Percentiles rank a stretch among this genome's conserved stretches.
Evolutionary conservation across 2,329 filamentous ascomycete genomes (phyloP).

Genomic region (Rhinocladiella mackenziei): DNA sequence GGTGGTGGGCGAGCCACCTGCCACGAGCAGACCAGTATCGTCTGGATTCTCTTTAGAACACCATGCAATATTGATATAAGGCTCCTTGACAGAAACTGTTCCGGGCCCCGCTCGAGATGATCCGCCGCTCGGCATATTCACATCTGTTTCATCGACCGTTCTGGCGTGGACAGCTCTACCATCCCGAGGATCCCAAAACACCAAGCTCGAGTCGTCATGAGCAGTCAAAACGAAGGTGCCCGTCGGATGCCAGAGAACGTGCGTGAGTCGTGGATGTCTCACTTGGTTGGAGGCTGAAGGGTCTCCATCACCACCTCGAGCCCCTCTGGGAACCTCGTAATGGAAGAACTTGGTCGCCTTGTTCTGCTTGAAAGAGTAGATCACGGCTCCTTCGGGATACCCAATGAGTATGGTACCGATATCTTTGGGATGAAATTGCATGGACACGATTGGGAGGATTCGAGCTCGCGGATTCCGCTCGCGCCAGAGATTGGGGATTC

Average conservation of each 20-base stretch:
- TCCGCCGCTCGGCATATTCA: constrained; percentile 62
- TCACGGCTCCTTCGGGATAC: constrained; percentile 81
- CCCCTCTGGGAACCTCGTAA: constrained; percentile 75
- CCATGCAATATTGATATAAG: constrained; percentile 78
- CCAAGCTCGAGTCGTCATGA: constrained; percentile 85
- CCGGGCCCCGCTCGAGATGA: constrained; percentile 38
- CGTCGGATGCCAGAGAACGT: constrained; percentile 91
- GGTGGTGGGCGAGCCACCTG: constrained; percentile 70
- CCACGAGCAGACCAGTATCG: constrained; percentile 82
- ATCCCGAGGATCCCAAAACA: constrained; percentile 92
- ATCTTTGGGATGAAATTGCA: constrained; percentile 85
- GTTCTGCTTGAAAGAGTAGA: constrained; percentile 94
- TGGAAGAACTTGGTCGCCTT: constrained; percentile 72
- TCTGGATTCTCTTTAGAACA: constrained; percentile 92
- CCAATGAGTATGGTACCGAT: constrained; percentile 86
- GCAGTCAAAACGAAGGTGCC: constrained; percentile 83
- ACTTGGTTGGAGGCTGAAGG: constrained; percentile 52
- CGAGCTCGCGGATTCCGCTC: constrained; percentile 65
- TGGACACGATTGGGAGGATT: constrained; percentile 63
- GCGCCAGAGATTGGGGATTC: constrained; percentile 82
- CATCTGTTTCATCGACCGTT: constrained; percentile 67
- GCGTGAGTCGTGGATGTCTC: constrained; percentile 70
- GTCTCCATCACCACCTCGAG: constrained; percentile 72
- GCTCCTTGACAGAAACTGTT: constrained; percentile 61
- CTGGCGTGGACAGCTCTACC: constrained; percentile 78